phyloP scores from a whole-genome alignment of 73 alveolate species.

The Blepharisma stoltei region DNA sequence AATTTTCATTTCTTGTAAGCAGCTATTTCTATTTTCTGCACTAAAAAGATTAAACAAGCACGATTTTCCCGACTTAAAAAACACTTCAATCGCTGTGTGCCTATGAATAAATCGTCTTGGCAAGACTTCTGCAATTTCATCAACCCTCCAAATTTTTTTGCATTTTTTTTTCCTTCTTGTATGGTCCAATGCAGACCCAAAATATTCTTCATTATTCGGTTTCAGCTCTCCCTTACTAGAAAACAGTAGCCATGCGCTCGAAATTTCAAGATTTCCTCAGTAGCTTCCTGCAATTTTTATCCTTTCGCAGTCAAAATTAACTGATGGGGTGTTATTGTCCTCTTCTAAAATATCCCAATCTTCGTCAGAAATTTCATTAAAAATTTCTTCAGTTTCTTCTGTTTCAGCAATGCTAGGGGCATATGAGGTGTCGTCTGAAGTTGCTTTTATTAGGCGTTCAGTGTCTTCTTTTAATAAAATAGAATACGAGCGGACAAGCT shows the following conservation, averaged over 20 bases:
- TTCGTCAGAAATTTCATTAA: conserved; percentile 1
- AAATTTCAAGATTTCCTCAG: conserved; percentile 17
- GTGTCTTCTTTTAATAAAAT: too few species aligned
- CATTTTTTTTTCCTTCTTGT: conserved; percentile 9
- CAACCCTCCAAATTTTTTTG: neutral
- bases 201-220: conserved; percentile 1
- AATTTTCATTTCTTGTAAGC: neutral
- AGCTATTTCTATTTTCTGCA: neutral
- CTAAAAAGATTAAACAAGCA: conserved; percentile 25
- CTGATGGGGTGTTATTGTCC: neutral
- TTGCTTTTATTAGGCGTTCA: too few species aligned
- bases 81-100: conserved; percentile 23
- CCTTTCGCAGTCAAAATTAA: conserved; percentile 25
- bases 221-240: neutral
- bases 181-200: neutral
- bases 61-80: conserved; percentile 21
- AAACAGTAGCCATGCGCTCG: neutral
- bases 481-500: too few species aligned
- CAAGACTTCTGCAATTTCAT: conserved; percentile 10
- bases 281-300: neutral
- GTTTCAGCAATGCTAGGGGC: too few species aligned
- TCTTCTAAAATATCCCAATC: conserved; percentile 19
- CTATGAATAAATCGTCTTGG: conserved; percentile 20
- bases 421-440: too few species aligned
- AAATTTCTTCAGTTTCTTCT: neutral